A percentile compares a stretch with the other conserved stretches of the same genome.
Conservation (phyloP, 768 basidiomycete species). For the Neoboletus brunneissimus region DNA sequence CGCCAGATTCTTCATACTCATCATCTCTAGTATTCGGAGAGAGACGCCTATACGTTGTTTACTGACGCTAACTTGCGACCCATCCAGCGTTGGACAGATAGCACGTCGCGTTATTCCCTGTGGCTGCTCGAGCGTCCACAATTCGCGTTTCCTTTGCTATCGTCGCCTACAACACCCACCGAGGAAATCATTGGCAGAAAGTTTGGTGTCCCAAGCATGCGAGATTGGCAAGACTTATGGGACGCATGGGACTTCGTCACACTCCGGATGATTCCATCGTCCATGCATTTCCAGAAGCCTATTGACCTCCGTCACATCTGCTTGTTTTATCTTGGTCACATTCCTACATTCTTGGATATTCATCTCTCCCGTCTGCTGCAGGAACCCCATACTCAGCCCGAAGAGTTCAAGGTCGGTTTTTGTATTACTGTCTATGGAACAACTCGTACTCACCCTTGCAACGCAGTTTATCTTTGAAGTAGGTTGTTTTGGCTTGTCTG, state of each 20-base stretch:
- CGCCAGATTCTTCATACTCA: background rate
- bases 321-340: constrained; percentile 95
- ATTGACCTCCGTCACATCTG: constrained; percentile 95
- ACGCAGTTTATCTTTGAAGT: constrained; percentile 75
- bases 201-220: constrained; percentile 67
- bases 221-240: constrained; percentile 87
- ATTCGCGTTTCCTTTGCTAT: constrained; percentile 69
- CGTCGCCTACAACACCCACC: constrained; percentile 33
- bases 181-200: constrained; percentile 23
- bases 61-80: constrained; percentile 73
- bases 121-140: constrained; percentile 90
- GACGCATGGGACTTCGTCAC: constrained; percentile 85
- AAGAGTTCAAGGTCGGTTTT: constrained; percentile 62
- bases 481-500: constrained; percentile 7
- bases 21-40: constrained; percentile 66
- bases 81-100: constrained; percentile 83
- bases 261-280: constrained; percentile 77
- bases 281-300: constrained; percentile 86
- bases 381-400: constrained; percentile 82
- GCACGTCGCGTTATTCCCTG: constrained; percentile 67
- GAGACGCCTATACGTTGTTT: constrained; percentile 70
- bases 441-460: constrained; percentile 1
- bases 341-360: constrained; percentile 90
- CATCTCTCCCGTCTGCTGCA: constrained; percentile 72
- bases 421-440: background rate